phyloP scores from a whole-genome alignment of 2,329 filamentous ascomycete genomes.

The Colletotrichum gloeosporioides region DNA sequence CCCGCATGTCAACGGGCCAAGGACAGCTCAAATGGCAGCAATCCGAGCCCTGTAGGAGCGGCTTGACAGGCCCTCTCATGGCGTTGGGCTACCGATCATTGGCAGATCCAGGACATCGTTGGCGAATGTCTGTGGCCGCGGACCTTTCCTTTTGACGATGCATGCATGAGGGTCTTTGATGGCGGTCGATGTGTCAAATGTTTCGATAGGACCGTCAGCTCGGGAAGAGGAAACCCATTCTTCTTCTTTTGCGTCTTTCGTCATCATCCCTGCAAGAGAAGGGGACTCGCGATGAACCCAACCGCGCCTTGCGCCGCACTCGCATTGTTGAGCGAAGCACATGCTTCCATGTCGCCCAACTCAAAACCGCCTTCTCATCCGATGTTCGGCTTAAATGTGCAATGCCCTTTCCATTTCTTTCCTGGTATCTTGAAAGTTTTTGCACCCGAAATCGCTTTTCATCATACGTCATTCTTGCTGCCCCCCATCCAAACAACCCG shows the following conservation, averaged over 20 bases:
- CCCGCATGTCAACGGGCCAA: neutral
- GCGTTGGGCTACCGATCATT: neutral
- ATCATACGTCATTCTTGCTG: neutral
- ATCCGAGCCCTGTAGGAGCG: neutral
- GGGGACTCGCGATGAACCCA: neutral
- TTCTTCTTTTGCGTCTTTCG: neutral
- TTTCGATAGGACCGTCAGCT: neutral
- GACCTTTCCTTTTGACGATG: neutral
- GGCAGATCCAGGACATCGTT: neutral
- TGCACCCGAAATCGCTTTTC: neutral
- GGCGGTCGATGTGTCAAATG: neutral
- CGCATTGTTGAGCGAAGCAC: neutral
- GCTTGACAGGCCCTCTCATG: neutral
- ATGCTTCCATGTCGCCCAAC: neutral
- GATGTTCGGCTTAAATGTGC: conserved; percentile 3
- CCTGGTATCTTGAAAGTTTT: neutral
- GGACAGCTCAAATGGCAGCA: neutral
- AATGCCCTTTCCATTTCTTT: neutral
- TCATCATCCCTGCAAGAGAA: neutral
- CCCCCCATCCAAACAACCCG: neutral
- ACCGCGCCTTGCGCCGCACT: neutral
- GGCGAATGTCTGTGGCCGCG: neutral
- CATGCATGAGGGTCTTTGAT: neutral
- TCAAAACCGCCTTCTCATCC: neutral
- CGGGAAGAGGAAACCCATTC: neutral